These are phyloP conservation scores for Rhodotorula kratochvilovae DNA, from an alignment of 768 basidiomycete species.

Conservation along the genomic window DNA sequence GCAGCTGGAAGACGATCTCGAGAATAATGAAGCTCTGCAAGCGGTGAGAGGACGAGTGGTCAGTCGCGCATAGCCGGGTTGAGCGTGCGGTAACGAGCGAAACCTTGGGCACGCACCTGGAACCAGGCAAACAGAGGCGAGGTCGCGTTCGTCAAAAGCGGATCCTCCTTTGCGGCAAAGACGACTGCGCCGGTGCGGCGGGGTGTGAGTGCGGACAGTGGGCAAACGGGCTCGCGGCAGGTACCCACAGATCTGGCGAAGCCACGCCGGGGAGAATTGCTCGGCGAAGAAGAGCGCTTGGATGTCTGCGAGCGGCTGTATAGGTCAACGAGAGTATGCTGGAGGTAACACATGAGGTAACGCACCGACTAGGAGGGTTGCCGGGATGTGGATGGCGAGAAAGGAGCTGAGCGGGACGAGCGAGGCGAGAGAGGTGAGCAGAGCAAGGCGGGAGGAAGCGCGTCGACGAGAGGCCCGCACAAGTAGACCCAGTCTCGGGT, in stretches of 20 bases:
- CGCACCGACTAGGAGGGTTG: conserved; percentile 59
- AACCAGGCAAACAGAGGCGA: conserved; percentile 38
- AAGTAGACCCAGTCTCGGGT: conserved; percentile 29
- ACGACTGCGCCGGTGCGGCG: background rate
- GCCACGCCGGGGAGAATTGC: conserved; percentile 53
- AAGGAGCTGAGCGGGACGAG: conserved; percentile 14
- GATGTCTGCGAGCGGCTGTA: conserved; percentile 49
- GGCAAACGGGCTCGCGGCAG: too few relatives aligned
- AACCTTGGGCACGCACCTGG: too few relatives aligned
- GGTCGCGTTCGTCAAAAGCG: conserved; percentile 30
- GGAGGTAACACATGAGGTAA: too few relatives aligned
- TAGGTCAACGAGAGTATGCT: too few relatives aligned
- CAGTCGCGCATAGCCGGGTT: too few relatives aligned
- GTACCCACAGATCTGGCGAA: conserved; percentile 46
- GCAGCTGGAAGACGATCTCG: conserved; percentile 58
- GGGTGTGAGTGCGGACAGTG: background rate
- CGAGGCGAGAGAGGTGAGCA: background rate
- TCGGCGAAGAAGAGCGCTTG: conserved; percentile 57
- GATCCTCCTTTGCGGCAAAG: conserved; percentile 29
- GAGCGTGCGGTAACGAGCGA: too few relatives aligned
- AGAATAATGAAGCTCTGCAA: conserved; percentile 43
- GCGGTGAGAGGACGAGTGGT: too few relatives aligned
- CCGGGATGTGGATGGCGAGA: conserved; percentile 58
- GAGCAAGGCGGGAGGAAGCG: background rate
- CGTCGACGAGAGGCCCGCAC: background rate